Evolutionary conservation across 257 asterid genomes (phyloP), one percentile per base, ranked within the genome.

Genomic region (Solanum phureja): DNA sequence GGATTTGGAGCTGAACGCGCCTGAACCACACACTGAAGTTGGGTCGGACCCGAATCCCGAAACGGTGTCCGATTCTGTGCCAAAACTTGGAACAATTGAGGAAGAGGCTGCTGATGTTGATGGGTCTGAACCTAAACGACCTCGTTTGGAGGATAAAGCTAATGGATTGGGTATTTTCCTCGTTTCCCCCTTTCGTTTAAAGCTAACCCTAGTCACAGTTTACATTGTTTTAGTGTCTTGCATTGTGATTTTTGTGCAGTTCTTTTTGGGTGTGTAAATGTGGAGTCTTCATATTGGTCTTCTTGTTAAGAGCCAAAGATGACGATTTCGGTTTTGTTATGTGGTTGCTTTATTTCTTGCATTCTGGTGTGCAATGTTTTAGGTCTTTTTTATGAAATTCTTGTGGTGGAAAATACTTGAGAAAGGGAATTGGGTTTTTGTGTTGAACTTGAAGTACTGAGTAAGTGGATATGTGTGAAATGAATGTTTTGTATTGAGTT

Each of bases 71-170:
- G 93, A 88, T 31, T 86, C 93, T 8, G 76, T 77, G 84, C 87
- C 88, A 62, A 90, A 76, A 35, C 86, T 31, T 35, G 93, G 87
- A 29, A 86, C 88, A 79, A 88, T 88, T 87, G 94, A 83, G 88
- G 94, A 87, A 75, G 95, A 89, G 82, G 88, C 83, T 89, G 93
- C 42, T 5, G 91, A 79, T 23, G 92, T 56, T 24, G 95, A 93
- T 88, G 98, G 89, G 90, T 92, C 95, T 11, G 98, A 95, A 79
- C 83, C 93, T 13, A 97, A 97, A 83, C 98, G 99, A 64, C 96
- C 95, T 44, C 98, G 98, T 62, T 74, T 95, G 56, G 98, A 93
- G 92, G 92, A 89, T 88, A 92, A 90, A 35, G 79, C 90, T 24
- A 92, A 90, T 23, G 94, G 33, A 27, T 88, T 35, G 38, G 98